Percentiles rank a stretch among this genome's conserved stretches.
phyloP scores from a whole-genome alignment of 2,329 filamentous ascomycete species.

The Sphaerulina musiva region DNA sequence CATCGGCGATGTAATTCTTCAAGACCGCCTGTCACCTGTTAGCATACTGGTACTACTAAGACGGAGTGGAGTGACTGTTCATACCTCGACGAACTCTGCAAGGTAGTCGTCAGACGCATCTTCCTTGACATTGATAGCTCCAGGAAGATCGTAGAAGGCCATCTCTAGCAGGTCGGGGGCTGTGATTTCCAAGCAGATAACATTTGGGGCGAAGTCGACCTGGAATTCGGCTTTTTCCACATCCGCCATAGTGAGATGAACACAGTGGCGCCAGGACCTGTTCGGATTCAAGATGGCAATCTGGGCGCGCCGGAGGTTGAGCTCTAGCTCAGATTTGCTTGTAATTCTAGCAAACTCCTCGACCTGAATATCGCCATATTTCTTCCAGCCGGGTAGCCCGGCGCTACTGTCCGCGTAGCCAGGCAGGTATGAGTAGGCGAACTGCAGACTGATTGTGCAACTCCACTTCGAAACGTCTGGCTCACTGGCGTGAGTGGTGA shows the following conservation, averaged over 20 bases:
- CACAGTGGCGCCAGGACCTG: slow-evolving; percentile 41
- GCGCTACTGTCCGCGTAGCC: slow-evolving; percentile 50
- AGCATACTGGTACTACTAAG: background rate
- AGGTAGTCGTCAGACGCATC: slow-evolving; percentile 58
- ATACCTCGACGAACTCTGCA: slow-evolving; percentile 58
- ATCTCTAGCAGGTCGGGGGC: slow-evolving; percentile 65
- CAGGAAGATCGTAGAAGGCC: slow-evolving; percentile 79
- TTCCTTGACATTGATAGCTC: slow-evolving; percentile 66
- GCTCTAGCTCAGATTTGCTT: slow-evolving; percentile 57
- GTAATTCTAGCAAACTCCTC: slow-evolving; percentile 58
- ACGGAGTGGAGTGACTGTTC: background rate
- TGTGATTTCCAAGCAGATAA: slow-evolving; percentile 68
- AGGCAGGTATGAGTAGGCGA: slow-evolving; percentile 54
- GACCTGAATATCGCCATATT: slow-evolving; percentile 38
- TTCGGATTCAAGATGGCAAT: slow-evolving; percentile 67
- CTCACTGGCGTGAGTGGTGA: slow-evolving; percentile 56
- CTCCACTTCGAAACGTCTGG: slow-evolving; percentile 48
- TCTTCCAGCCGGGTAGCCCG: slow-evolving; percentile 63
- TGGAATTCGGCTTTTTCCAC: slow-evolving; percentile 24
- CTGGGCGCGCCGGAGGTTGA: slow-evolving; percentile 67
- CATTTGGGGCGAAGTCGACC: slow-evolving; percentile 74
- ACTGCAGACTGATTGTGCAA: slow-evolving; percentile 60
- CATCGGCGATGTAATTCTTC: slow-evolving; percentile 60
- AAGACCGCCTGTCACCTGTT: slow-evolving; percentile 35
- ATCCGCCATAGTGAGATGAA: slow-evolving; percentile 3